Conservation (phyloP, 2,329 filamentous ascomycete genomes). For the Penicillium sp. region DNA sequence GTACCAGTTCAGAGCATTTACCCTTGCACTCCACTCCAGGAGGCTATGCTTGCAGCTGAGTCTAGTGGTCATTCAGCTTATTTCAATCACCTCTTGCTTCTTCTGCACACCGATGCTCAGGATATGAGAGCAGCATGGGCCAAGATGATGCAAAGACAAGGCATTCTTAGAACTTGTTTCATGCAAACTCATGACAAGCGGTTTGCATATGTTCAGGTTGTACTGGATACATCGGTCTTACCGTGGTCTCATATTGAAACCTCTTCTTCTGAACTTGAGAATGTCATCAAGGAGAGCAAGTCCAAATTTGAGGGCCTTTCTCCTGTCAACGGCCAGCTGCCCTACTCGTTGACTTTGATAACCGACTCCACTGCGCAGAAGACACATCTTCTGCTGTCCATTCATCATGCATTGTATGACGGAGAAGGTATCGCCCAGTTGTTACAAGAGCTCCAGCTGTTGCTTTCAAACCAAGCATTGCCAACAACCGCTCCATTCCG, state of each 20-base stretch:
- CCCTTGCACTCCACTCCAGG: slow-evolving; percentile 83
- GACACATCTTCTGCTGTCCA: slow-evolving; percentile 44
- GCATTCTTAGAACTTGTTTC: slow-evolving; percentile 76
- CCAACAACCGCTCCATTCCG: slow-evolving; percentile 55
- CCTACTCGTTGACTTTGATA: slow-evolving; percentile 28
- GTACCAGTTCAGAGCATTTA: slow-evolving; percentile 55
- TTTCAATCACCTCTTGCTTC: slow-evolving; percentile 68
- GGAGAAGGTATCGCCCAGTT: slow-evolving; percentile 71
- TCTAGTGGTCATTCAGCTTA: slow-evolving; percentile 56
- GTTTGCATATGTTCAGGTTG: slow-evolving; percentile 69
- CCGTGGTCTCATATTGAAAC: slow-evolving; percentile 49
- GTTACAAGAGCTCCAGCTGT: slow-evolving; percentile 65
- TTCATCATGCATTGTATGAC: slow-evolving; percentile 86
- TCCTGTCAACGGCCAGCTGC: slow-evolving; percentile 23
- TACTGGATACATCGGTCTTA: slow-evolving; percentile 52
- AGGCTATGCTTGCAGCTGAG: slow-evolving; percentile 73
- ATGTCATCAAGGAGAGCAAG: slow-evolving; percentile 49
- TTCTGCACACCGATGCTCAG: slow-evolving; percentile 51
- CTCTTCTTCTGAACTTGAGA: slow-evolving; percentile 18
- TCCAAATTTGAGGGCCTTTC: slow-evolving; percentile 16
- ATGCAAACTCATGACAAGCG: slow-evolving; percentile 58
- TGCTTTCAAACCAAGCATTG: slow-evolving; percentile 51
- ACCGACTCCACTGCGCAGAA: slow-evolving; percentile 8
- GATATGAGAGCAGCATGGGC: slow-evolving; percentile 61
- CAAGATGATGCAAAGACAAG: slow-evolving; percentile 62